These are phyloP conservation scores for Cercospora janseana DNA, from an alignment of 2,329 filamentous ascomycete species.

Conservation along the genomic window DNA sequence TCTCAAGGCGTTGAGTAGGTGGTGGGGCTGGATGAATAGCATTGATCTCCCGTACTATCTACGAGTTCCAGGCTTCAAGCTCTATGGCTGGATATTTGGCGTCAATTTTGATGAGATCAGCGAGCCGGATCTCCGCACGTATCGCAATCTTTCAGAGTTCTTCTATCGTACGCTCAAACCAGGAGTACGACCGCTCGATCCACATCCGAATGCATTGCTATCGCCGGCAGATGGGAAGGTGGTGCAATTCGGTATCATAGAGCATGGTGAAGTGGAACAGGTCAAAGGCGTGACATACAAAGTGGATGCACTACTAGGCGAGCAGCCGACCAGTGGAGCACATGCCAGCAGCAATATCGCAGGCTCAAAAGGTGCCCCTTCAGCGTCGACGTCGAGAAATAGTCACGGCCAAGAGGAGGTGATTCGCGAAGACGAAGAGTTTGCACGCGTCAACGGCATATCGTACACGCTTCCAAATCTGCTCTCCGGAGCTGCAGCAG, in stretches of 20 bases:
- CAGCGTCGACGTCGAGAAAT: slow-evolving; percentile 34
- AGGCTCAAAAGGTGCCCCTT: slow-evolving; percentile 40
- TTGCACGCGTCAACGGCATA: slow-evolving; percentile 90
- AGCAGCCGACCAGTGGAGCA: slow-evolving; percentile 50
- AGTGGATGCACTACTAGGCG: slow-evolving; percentile 83
- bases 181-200: slow-evolving; percentile 78
- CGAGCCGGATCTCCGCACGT: slow-evolving; percentile 83
- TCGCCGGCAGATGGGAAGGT: slow-evolving; percentile 89
- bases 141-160: slow-evolving; percentile 91
- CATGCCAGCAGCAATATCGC: slow-evolving; percentile 36
- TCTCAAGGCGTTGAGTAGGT: slow-evolving; percentile 80
- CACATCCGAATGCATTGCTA: slow-evolving; percentile 73
- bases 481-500: slow-evolving; percentile 62
- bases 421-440: slow-evolving; percentile 82
- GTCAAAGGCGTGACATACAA: slow-evolving; percentile 99
- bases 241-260: slow-evolving; percentile 87
- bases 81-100: slow-evolving; percentile 89
- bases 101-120: slow-evolving; percentile 84
- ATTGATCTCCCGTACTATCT: slow-evolving; percentile 83
- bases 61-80: slow-evolving; percentile 82
- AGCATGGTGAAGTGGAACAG: slow-evolving; percentile 93
- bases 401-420: slow-evolving; percentile 54
- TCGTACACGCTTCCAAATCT: slow-evolving; percentile 88
- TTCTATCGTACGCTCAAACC: slow-evolving; percentile 96
- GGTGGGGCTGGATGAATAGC: slow-evolving; percentile 93